Evolutionary conservation across 225 moss, liverwort and hornwort species (phyloP).

Genomic region (Thuidium tamariscinum): DNA sequence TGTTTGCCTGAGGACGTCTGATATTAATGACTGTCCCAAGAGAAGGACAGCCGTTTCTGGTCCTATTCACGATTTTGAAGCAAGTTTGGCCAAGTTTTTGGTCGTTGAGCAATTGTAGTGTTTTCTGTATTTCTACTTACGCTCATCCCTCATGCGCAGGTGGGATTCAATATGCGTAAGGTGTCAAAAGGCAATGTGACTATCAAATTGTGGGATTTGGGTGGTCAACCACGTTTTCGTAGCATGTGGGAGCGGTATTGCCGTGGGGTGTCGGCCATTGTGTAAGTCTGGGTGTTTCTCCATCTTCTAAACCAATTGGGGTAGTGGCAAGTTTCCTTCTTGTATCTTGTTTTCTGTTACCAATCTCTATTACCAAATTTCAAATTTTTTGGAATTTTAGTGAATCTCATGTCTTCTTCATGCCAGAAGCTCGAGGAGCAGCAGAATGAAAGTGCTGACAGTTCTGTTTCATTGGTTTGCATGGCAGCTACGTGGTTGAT

Average conservation of each 20-base stretch:
- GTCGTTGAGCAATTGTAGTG: not conserved
- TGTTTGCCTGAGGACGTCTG: not conserved
- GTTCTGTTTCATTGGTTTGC: not conserved
- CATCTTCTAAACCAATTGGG: not conserved
- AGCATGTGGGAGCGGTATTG: constrained; percentile 99
- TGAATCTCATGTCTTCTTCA: not conserved
- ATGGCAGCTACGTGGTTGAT: constrained; percentile 88
- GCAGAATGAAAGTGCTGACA: not conserved
- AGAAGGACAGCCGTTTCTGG: not conserved
- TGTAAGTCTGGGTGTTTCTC: constrained; percentile 41
- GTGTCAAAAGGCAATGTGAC: constrained; percentile 97
- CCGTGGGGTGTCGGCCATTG: constrained; percentile 94
- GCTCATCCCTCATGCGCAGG: constrained; percentile 21
- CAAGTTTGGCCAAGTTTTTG: not conserved
- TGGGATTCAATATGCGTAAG: constrained; percentile 99
- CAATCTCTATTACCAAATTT: not conserved
- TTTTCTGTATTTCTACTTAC: not conserved
- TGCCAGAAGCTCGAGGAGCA: not conserved
- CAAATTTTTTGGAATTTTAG: not conserved
- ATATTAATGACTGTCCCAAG: not conserved
- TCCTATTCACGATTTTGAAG: not conserved
- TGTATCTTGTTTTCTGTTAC: not conserved
- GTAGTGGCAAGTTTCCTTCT: not conserved
- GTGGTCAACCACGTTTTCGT: constrained; percentile 98
- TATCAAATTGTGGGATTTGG: constrained; percentile 97